Evolutionary conservation across 2,329 filamentous ascomycete species (phyloP).

Genomic region (Claviceps paspali): DNA sequence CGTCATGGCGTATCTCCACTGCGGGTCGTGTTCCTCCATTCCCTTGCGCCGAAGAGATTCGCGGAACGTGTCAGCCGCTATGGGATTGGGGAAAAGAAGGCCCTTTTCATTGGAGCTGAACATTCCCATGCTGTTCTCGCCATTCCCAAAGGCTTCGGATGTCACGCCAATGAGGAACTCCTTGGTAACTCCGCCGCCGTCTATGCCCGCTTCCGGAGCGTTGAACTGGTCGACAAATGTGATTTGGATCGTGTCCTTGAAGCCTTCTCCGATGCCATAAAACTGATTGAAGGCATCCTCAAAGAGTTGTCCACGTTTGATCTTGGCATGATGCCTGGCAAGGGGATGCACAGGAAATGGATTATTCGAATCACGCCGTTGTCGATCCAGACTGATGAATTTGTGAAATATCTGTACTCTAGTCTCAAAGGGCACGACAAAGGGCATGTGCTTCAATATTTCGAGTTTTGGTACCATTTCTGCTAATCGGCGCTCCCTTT

Average conservation of each 20-base stretch:
- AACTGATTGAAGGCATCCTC: conserved; percentile 76
- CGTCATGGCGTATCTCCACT: conserved; percentile 41
- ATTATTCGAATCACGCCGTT: conserved; percentile 11
- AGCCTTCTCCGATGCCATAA: conserved; percentile 60
- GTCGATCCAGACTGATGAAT: conserved; percentile 64
- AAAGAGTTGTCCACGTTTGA: conserved; percentile 66
- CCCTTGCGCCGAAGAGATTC: conserved; percentile 39
- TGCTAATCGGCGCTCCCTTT: conserved; percentile 57
- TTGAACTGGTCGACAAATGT: conserved; percentile 90
- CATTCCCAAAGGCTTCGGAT: conserved; percentile 59
- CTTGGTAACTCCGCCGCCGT: conserved; percentile 93
- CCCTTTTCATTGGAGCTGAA: conserved; percentile 80
- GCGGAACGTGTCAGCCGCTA: conserved; percentile 53
- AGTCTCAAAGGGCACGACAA: conserved; percentile 85
- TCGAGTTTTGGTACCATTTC: conserved; percentile 75
- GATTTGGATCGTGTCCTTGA: conserved; percentile 94
- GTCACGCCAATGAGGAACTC: conserved; percentile 89
- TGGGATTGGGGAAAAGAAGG: conserved; percentile 76
- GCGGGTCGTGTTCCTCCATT: conserved; percentile 33
- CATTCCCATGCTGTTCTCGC: conserved; percentile 32
- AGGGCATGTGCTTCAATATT: conserved; percentile 89
- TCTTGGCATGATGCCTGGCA: conserved; percentile 58
- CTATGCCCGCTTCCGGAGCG: conserved; percentile 78
- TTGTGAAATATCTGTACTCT: conserved; percentile 86
- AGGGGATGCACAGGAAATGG: conserved; percentile 13